Evolutionary conservation across 768 basidiomycete species (phyloP).

Genomic region (Coprinopsis sp.): DNA sequence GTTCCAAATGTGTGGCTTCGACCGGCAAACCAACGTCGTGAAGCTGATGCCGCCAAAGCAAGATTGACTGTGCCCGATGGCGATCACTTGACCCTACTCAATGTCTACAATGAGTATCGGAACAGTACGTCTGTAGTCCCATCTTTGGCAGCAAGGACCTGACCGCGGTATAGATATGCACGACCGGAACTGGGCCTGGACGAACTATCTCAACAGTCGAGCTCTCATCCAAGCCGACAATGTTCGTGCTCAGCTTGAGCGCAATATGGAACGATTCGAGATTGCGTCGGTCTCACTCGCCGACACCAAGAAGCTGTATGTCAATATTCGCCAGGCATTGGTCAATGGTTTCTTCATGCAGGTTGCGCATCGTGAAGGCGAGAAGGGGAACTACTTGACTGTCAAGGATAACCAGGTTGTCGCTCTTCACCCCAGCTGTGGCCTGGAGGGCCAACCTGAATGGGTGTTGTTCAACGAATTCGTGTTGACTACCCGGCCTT

Average conservation of each 20-base stretch:
- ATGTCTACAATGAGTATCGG: slow-evolving; percentile 92
- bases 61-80: slow-evolving; percentile 87
- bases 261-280: slow-evolving; percentile 89
- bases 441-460: slow-evolving; percentile 77
- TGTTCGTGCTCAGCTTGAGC: slow-evolving; percentile 82
- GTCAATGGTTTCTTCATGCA: slow-evolving; percentile 99
- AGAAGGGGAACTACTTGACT: slow-evolving; percentile 82
- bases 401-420: slow-evolving; percentile 94
- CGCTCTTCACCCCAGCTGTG: slow-evolving; percentile 76
- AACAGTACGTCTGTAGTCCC: slow-evolving; percentile 49
- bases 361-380: slow-evolving; percentile 90
- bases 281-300: slow-evolving; percentile 64
- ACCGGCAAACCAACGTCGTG: slow-evolving; percentile 80
- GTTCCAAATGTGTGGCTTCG: slow-evolving; percentile 95
- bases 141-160: background rate
- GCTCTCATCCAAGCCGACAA: slow-evolving; percentile 90
- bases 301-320: slow-evolving; percentile 68
- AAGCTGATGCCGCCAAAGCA: slow-evolving; percentile 91
- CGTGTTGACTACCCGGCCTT: slow-evolving; percentile 82
- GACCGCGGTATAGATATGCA: slow-evolving; percentile 46
- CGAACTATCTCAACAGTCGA: slow-evolving; percentile 78
- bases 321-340: slow-evolving; percentile 75
- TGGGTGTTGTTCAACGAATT: slow-evolving; percentile 88
- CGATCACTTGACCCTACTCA: slow-evolving; percentile 93
- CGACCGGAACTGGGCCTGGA: slow-evolving; percentile 89